phyloP scores from a whole-genome alignment of 2,329 filamentous ascomycete species.

The Claviceps monticola region DNA sequence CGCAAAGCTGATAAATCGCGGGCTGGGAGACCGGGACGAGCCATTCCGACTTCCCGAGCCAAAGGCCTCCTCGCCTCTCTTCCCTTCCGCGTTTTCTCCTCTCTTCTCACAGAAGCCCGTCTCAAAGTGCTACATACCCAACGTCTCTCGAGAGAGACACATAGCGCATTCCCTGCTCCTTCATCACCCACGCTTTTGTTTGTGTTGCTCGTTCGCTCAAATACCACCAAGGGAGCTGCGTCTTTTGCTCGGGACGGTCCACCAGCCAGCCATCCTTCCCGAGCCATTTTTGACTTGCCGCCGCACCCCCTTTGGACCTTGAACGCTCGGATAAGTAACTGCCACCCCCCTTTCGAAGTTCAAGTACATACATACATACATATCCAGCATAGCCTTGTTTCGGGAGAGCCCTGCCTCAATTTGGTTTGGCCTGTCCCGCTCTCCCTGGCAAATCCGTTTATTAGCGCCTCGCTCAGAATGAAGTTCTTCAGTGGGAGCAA shows the following conservation, averaged over 20 bases:
- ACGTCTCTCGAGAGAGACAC: not conserved
- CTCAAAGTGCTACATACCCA: not conserved
- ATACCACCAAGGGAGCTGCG: not conserved
- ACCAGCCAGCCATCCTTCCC: conserved; percentile 1
- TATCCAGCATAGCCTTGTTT: conserved; percentile 27
- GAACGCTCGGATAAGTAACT: conserved; percentile 16
- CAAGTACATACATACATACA: conserved; percentile 10
- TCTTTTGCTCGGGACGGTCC: conserved; percentile 3
- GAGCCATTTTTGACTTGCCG: not conserved
- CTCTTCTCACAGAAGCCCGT: not conserved
- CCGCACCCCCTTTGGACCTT: conserved; percentile 8
- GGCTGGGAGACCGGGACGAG: conserved; percentile 11
- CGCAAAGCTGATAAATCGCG: conserved; percentile 17
- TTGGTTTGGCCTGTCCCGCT: conserved; percentile 9
- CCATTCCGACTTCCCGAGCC: not conserved
- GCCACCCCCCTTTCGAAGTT: conserved; percentile 8
- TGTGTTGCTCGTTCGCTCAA: not conserved
- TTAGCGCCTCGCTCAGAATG: conserved; percentile 19
- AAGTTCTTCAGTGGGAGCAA: conserved; percentile 35
- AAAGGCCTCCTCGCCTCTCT: not conserved
- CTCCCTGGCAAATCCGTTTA: conserved; percentile 1
- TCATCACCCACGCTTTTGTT: not conserved
- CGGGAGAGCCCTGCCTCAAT: conserved; percentile 18
- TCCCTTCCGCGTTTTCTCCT: not conserved
- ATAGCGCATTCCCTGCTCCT: not conserved